Evolutionary conservation across 257 asterid species (phyloP), one percentile per base, ranked within the genome.

Genomic region (Penstemon barbatus): DNA sequence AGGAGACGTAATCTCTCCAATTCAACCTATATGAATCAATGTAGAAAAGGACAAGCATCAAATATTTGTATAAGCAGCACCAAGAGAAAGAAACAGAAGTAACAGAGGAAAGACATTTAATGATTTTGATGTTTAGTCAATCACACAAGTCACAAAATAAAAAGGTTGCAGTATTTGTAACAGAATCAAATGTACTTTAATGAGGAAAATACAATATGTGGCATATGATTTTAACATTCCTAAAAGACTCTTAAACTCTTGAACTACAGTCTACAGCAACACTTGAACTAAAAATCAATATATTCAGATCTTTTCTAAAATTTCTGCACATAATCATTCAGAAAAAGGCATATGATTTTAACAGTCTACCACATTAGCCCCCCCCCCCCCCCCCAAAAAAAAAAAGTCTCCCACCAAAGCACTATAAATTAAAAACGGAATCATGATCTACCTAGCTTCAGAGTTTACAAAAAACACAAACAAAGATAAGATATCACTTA

Each of bases 1-100:
- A 94, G 88, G 74, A 94, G 97, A 7, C 99, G 97, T 76, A 94
- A 71, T 66, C 95, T 87, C 88, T 94, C 99, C 85, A 94, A 76
- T 79, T 94, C 99, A 72, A 91, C 99, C 99, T 94, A 79, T 38
- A 82, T 13, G 43, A 68, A 56, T 54, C 45, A 71, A 67, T 58
- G 18, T 57, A 61, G 76, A 66, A 19, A 46, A 46, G 45, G 39
- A 18, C 57, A 68, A 65, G 73, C 57, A 49, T 63, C 64, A 78
- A 59, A 50, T 50, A 12, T 13, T 54, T 42, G 63, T 40, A 49
- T 33, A 69, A 49, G 40, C 40, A 57, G 57, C 33, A 74, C 37
- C 4, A 5, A 33, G 55, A 65, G 25, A 57, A 63, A 33, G 57
- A 61, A 61, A 71, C 18, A 60, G 1, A 39, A 25, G 11, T 19